Percentiles rank a stretch among this genome's conserved stretches.
Evolutionary conservation across 2,329 filamentous ascomycete species (phyloP).

Genomic region (Colletotrichum plurivorum): DNA sequence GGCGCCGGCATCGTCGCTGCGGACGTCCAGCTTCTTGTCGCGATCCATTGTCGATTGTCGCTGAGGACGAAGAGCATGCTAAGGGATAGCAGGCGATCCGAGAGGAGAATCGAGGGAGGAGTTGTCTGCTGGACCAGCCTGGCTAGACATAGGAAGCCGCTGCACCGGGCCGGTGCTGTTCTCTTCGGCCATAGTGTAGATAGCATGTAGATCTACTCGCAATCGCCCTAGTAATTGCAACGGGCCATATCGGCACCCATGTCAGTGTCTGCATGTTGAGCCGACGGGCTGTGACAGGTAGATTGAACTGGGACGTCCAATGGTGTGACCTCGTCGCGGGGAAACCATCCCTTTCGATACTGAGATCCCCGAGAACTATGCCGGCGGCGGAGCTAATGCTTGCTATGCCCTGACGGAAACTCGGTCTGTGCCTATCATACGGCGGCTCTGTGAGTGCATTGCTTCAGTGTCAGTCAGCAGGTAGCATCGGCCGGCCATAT

Average conservation of each 20-base stretch:
- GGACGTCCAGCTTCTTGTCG: slow-evolving; percentile 4
- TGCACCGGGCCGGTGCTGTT: slow-evolving; percentile 21
- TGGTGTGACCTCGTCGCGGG: neutral
- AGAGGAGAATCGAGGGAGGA: neutral
- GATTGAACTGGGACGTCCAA: neutral
- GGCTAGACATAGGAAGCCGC: slow-evolving; percentile 2
- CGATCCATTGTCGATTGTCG: slow-evolving; percentile 18
- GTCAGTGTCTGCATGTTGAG: neutral
- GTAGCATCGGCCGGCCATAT: neutral
- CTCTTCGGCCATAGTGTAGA: neutral
- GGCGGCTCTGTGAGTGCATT: neutral
- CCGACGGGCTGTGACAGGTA: neutral
- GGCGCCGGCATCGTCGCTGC: neutral
- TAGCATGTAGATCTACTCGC: neutral
- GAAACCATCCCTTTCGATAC: no score
- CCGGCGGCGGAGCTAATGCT: no score
- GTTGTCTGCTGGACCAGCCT: neutral
- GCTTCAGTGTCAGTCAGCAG: neutral
- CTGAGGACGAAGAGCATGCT: neutral
- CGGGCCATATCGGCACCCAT: slow-evolving; percentile 2
- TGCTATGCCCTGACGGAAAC: neutral
- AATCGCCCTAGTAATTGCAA: neutral
- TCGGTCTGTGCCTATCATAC: neutral
- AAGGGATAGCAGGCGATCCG: neutral
- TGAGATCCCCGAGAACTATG: no score